Base-by-base conservation (phyloP, 1,284 basidiomycete genomes). In the Moesziomyces parantarcticus region DNA sequence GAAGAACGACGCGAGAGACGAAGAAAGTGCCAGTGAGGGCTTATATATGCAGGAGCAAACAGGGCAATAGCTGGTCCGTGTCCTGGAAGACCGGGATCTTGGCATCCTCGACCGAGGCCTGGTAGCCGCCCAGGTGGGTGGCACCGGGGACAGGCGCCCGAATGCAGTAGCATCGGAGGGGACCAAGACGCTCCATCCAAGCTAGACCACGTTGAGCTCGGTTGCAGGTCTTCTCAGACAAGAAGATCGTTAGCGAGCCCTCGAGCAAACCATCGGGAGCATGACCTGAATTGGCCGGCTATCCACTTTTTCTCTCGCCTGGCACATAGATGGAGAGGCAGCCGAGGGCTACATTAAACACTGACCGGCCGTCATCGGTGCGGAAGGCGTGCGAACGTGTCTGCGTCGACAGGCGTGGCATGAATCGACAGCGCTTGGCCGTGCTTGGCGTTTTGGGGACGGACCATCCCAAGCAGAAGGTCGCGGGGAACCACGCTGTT, bases 41-140 rank as follows among this genome's bases (percentile, higher is more conserved):
- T 44, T 58, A 45, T 50, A 58, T 50, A 42, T 41, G 42, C 29
- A 1, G 29, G 11, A 9, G 13, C 11, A 13, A 32, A 32, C 10
- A 32, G 11, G 10, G 29, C 29, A 32, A 32, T 2, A 32, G 10
- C 29, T 39, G 36, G 36, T 39, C 36, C 14, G 36, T 39, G 36
- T 14, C 36, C 16, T 2, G 18, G 36, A 39, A 39, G 36, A 39
- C 18, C 29, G 3, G 29, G 29, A 6, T 39, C 36, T 39, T 39
- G 7, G 36, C 36, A 18, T 6, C 4, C 36, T n/a, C 16, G 36
- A 39, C 16, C 36, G 7, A 13, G 11, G 11, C 29, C 1, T 32
- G 29, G 10, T 9, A 32, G 29, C 29, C 29, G 11, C 29, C 11
- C 13, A 13, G 29, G 29, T 2, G 29, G 29, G 29, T 32, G 11